These are phyloP conservation scores for Cadophora gregata DNA, from an alignment of 2,329 filamentous ascomycete genomes.

Conservation along the genomic window DNA sequence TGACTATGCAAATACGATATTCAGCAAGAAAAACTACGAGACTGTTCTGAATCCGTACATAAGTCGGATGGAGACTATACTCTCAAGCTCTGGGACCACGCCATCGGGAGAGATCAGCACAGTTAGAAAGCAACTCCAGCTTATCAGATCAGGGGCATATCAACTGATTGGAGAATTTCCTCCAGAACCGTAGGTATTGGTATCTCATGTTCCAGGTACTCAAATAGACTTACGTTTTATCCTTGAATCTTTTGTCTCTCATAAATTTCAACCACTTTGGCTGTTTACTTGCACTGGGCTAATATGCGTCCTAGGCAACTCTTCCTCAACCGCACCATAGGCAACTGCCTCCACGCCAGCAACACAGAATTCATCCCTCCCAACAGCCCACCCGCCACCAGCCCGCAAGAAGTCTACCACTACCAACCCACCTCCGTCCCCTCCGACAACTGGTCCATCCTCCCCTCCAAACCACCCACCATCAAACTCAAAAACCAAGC, in stretches of 20 bases:
- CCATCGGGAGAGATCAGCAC: constrained; percentile 9
- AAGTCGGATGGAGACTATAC: constrained; percentile 5
- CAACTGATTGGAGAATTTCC: constrained; percentile 10
- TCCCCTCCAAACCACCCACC: background rate
- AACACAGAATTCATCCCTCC: constrained; percentile 12
- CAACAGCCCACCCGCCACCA: background rate
- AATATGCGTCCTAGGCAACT: background rate
- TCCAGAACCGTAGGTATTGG: background rate
- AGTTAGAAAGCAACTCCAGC: background rate
- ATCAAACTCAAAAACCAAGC: constrained; percentile 10
- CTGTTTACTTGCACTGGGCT: background rate
- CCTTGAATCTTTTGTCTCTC: background rate
- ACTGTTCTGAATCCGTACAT: constrained; percentile 5
- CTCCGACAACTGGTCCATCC: background rate
- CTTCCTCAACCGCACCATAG: background rate
- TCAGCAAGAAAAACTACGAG: constrained; percentile 11
- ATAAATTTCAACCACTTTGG: background rate
- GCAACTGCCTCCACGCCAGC: constrained; percentile 2
- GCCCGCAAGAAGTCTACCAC: constrained; percentile 15
- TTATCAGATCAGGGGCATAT: constrained; percentile 11
- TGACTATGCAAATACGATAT: constrained; percentile 4
- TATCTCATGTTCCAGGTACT: background rate
- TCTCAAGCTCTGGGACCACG: background rate
- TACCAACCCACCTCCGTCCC: background rate
- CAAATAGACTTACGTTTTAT: too few relatives aligned